Percentiles rank a stretch among this genome's conserved stretches.
These are phyloP conservation scores for Austroboletus novae-zelandiae DNA, from an alignment of 1,284 basidiomycete species.

Conservation along the genomic window DNA sequence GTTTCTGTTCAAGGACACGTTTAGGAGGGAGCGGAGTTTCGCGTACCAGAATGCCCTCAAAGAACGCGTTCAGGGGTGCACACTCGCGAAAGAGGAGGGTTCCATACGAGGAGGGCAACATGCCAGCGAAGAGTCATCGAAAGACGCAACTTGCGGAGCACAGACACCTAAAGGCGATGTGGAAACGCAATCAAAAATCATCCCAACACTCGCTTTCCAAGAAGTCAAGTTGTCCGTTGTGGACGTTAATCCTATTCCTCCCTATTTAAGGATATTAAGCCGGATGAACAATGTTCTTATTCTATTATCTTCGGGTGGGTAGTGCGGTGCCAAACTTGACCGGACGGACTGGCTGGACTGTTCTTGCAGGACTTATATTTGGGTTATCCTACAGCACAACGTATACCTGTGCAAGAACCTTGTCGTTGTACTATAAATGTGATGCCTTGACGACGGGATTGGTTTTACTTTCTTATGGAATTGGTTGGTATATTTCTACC, in stretches of 20 bases:
- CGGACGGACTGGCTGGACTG: constrained; percentile 63
- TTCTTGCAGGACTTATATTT: constrained; percentile 56
- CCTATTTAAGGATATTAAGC: constrained; percentile 14
- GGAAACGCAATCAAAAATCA: constrained; percentile 17
- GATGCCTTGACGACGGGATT: constrained; percentile 73
- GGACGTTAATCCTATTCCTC: constrained; percentile 25
- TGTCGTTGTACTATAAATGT: constrained; percentile 65
- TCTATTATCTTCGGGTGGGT: constrained; percentile 20
- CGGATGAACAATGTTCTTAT: constrained; percentile 19
- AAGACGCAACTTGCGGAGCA: too few species aligned
- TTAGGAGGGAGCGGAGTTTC: constrained; percentile 72
- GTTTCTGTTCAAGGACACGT: constrained; percentile 79
- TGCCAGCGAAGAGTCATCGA: constrained; percentile 42
- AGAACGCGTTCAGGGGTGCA: neutral
- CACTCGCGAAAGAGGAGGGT: constrained; percentile 9
- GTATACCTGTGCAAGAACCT: constrained; percentile 76
- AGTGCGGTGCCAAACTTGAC: neutral
- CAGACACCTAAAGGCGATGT: constrained; percentile 12
- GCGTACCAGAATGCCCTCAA: constrained; percentile 67
- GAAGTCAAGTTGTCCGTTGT: constrained; percentile 15
- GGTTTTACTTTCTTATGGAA: constrained; percentile 72
- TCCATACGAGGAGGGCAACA: constrained; percentile 5
- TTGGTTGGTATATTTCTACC: constrained; percentile 42
- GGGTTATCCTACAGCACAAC: constrained; percentile 66
- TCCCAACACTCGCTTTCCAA: constrained; percentile 34